Percentiles rank a stretch among this genome's conserved stretches.
Evolutionary conservation across 2,329 filamentous ascomycete species (phyloP).

Genomic region (Dothideomycetes sp.): DNA sequence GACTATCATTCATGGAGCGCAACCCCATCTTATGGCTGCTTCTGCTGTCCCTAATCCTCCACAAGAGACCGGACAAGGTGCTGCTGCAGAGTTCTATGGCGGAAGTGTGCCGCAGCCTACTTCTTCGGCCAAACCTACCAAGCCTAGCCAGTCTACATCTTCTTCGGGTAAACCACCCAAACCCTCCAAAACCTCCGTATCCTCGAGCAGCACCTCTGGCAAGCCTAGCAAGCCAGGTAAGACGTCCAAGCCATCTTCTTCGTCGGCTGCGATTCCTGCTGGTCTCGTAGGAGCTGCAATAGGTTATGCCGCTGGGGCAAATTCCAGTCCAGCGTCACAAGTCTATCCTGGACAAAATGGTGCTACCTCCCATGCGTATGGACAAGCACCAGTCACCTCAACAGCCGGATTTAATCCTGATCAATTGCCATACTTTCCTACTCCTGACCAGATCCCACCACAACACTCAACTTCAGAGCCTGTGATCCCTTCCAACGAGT

Average conservation of each 20-base stretch:
- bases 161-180: conserved; percentile 20
- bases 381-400: conserved; percentile 2
- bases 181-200: conserved; percentile 21
- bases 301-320: too few relatives aligned
- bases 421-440: too few relatives aligned
- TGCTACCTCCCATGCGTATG: conserved; percentile 11
- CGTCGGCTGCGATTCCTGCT: conserved; percentile 27
- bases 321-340: conserved; percentile 18
- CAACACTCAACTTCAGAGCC: neutral
- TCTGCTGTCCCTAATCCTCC: conserved; percentile 40
- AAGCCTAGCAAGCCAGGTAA: conserved; percentile 6
- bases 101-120: conserved; percentile 12
- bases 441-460: too few relatives aligned
- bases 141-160: conserved; percentile 13
- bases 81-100: conserved; percentile 47
- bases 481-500: neutral
- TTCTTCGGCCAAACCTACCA: too few relatives aligned
- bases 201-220: conserved; percentile 1
- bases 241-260: conserved; percentile 13
- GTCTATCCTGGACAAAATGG: conserved; percentile 8
- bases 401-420: neutral
- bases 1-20: conserved; percentile 43
- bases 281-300: conserved; percentile 34
- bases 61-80: conserved; percentile 47
- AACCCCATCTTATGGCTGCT: conserved; percentile 42